A percentile compares a stretch with the other conserved stretches of the same genome.
Evolutionary conservation across 73 alveolate species (phyloP).

Genomic region (Paraurostyla sp.): DNA sequence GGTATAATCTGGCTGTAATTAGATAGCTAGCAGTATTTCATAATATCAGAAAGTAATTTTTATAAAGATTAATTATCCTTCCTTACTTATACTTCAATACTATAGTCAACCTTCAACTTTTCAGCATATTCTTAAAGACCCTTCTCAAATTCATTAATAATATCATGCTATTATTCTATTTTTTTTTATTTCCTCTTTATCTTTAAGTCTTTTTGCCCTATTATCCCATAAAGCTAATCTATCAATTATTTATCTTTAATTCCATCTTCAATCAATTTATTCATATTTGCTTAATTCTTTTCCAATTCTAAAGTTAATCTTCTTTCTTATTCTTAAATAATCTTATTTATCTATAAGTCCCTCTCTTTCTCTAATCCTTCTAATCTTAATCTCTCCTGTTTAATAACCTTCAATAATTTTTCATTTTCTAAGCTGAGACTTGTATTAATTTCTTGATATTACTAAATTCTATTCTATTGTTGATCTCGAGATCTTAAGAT

Average conservation of each 20-base stretch:
- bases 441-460: background rate
- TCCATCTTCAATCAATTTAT: constrained; percentile 17
- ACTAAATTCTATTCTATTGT: background rate
- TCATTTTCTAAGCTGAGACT: background rate
- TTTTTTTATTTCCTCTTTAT: background rate
- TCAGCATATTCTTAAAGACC: background rate
- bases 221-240: background rate
- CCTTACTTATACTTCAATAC: background rate
- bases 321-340: background rate
- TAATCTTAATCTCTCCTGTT: background rate
- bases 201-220: background rate
- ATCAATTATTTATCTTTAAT: background rate
- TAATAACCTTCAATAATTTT: background rate
- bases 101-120: background rate
- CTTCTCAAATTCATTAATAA: background rate
- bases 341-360: background rate
- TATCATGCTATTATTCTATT: background rate
- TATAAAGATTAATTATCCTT: background rate
- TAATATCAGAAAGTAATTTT: background rate
- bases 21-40: background rate
- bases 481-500: background rate
- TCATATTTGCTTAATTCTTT: background rate
- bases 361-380: background rate
- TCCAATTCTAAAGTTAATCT: background rate
- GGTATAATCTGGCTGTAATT: constrained; percentile 8